Evolutionary conservation across 768 basidiomycete genomes (phyloP).

Genomic region (Pisolithus microcarpus): DNA sequence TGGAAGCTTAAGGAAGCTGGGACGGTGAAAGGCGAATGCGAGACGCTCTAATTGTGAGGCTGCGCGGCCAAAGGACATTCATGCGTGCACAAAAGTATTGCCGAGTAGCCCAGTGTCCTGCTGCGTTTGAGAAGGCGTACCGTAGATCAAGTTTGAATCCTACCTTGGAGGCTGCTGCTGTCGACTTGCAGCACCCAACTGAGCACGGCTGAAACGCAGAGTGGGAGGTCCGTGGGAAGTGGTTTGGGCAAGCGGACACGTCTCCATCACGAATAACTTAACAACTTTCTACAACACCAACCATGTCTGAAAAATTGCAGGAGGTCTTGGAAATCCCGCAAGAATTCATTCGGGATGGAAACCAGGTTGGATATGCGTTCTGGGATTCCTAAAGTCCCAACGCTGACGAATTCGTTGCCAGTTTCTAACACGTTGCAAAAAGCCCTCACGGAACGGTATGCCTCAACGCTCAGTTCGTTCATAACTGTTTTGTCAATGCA

Average conservation of each 20-base stretch:
- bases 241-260: constrained; percentile 17
- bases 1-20: constrained; percentile 5
- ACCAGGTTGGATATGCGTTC: constrained; percentile 49
- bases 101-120: constrained; percentile 1
- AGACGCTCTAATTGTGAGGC: constrained; percentile 25
- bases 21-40: constrained; percentile 20
- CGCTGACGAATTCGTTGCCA: constrained; percentile 26
- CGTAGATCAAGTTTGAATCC: background rate
- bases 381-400: background rate
- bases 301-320: constrained; percentile 85
- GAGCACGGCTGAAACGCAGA: no score
- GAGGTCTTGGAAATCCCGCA: constrained; percentile 90
- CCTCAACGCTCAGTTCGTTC: constrained; percentile 10
- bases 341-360: constrained; percentile 88
- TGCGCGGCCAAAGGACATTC: constrained; percentile 51
- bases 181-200: background rate
- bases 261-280: constrained; percentile 10
- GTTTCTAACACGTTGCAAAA: constrained; percentile 97
- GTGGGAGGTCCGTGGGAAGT: constrained; percentile 21
- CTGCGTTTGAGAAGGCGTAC: no score
- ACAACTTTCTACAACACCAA: constrained; percentile 21
- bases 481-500: background rate
- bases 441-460: constrained; percentile 90
- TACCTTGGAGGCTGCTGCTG: background rate
- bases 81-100: constrained; percentile 35